Evolutionary conservation across 768 basidiomycete species (phyloP).

Genomic region (Russula virescens): DNA sequence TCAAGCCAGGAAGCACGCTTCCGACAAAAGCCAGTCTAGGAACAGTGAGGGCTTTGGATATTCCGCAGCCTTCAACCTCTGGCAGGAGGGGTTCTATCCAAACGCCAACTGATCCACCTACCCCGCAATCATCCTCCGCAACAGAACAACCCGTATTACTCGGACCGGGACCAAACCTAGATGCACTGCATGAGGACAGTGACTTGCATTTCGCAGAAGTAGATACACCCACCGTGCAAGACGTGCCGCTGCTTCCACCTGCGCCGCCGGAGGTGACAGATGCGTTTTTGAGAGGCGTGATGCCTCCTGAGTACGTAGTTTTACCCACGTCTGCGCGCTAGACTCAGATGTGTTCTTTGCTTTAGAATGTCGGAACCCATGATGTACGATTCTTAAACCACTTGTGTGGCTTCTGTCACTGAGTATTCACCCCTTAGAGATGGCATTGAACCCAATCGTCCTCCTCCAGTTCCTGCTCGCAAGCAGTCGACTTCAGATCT

Average conservation of each 20-base stretch:
- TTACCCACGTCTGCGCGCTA: background rate
- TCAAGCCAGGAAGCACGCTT: slow-evolving; percentile 17
- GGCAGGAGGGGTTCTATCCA: slow-evolving; percentile 1
- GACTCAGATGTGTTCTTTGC: background rate
- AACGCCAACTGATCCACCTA: background rate
- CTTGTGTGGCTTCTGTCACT: background rate
- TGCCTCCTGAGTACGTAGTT: slow-evolving; percentile 38
- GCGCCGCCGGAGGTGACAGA: slow-evolving; percentile 29
- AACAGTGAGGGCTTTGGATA: background rate
- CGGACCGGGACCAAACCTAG: background rate
- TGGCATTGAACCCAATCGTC: background rate
- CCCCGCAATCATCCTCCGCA: background rate
- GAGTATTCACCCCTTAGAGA: background rate
- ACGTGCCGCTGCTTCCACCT: slow-evolving; percentile 13
- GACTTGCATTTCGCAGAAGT: background rate
- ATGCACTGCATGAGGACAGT: background rate
- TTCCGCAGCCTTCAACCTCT: slow-evolving; percentile 1
- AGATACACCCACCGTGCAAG: background rate
- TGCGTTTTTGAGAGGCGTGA: slow-evolving; percentile 35
- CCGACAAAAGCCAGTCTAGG: slow-evolving; percentile 21
- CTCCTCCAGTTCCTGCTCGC: slow-evolving; percentile 16
- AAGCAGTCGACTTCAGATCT: slow-evolving; percentile 26
- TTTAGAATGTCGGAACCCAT: slow-evolving; percentile 15
- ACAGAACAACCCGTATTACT: background rate
- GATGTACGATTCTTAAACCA: background rate